Base-by-base conservation (phyloP, 73 alveolate species). In the Paramecium pentaurelia region DNA sequence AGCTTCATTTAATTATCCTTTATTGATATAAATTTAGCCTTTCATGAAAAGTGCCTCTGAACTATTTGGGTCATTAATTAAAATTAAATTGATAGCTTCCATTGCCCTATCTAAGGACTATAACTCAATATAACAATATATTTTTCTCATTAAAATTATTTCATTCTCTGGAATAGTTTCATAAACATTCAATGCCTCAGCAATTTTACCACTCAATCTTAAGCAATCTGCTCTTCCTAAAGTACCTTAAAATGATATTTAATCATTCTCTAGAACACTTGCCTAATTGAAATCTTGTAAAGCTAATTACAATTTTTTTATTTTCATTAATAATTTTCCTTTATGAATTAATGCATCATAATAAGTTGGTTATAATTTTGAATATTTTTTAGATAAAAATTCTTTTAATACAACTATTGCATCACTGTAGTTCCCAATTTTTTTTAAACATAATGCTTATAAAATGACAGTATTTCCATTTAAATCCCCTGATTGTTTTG, bases 211-310 rank as follows among this genome's bases (percentile, higher is more conserved):
- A 38, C 86, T 77, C 22, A 75, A 44, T 77, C 93, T 95, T 18
- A 60, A 64, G 20, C 95, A 90, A 60, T 95, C 98, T 8, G 96
- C 98, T 58, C 87, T 91, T 3, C 98, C 98, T 34, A 95, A 44
- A 34, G 85, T 93, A 30, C 98, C 98, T 14, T 86, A 70, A 6
- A 77, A 94, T 38, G 93, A 36, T n/a, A 90, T 38, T 11, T 92
- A 92, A 32, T 86, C 84, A 12, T 70, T 20, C n/a, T 47, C 91
- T 80, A 80, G 18, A 27, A 36, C 68, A 54, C 94, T 60, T 64
- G 86, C 93, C 58, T 91, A 22, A 60, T 59, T 38, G 60, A 94
- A 92, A 68, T 93, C 95, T 85, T 71, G 11, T 30, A 94, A 83
- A 8, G 97, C 97, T 71, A 20, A 40, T 14, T 86, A 70, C 68